A percentile compares a stretch with the other conserved stretches of the same genome.
phyloP scores from a whole-genome alignment of 495 filamentous ascomycete genomes.

The Penicillium arizonense region DNA sequence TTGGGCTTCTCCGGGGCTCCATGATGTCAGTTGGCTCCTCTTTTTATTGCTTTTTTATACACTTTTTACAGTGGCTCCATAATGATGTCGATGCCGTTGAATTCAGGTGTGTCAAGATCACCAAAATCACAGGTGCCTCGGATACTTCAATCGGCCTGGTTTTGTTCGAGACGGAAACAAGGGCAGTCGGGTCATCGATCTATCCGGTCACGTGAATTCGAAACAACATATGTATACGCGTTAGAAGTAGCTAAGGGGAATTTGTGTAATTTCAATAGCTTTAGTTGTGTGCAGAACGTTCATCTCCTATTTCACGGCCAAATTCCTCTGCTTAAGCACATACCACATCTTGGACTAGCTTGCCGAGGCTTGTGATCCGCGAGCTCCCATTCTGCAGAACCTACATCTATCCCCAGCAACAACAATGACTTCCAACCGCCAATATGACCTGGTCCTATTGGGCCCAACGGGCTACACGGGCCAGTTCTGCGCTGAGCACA shows the following conservation, averaged over 20 bases:
- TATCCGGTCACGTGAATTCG: slow-evolving; percentile 19
- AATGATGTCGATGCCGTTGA: neutral
- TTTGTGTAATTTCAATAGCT: neutral
- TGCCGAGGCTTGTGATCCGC: slow-evolving; percentile 14
- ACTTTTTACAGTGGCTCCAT: neutral
- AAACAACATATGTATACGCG: neutral
- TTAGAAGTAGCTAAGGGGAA: neutral
- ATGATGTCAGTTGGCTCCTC: neutral
- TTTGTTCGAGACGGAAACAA: neutral
- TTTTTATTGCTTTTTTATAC: neutral
- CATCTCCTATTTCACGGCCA: neutral
- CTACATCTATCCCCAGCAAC: slow-evolving; percentile 4
- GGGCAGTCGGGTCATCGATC: slow-evolving; percentile 13
- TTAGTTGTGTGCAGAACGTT: neutral
- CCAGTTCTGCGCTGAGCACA: slow-evolving; percentile 71
- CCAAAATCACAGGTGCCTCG: neutral
- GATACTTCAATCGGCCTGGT: neutral
- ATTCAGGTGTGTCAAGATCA: neutral
- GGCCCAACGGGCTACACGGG: slow-evolving; percentile 91
- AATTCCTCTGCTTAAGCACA: neutral
- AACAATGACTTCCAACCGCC: slow-evolving; percentile 44
- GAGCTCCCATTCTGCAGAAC: slow-evolving; percentile 7
- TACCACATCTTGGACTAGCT: neutral
- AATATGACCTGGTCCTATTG: slow-evolving; percentile 82
- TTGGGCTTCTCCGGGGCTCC: neutral